Base-by-base conservation (phyloP, 352 stramenopile genomes). In the Pythium utonaiense region DNA sequence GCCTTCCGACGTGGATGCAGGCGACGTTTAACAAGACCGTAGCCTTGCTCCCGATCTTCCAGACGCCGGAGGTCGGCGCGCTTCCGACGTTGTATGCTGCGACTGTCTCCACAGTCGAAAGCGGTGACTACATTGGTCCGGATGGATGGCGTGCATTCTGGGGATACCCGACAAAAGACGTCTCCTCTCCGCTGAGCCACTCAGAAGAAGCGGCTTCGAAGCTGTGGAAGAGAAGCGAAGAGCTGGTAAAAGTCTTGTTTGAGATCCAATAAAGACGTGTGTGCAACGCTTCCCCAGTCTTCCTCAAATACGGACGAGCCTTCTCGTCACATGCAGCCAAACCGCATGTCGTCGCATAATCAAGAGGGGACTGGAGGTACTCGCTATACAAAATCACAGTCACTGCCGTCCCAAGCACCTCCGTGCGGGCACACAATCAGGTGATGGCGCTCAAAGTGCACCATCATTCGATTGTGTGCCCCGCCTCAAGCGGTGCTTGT, bases 1-100 rank as follows among this genome's bases (percentile, higher is more conserved):
- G 45, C 5, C 52, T 67, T 6, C 60, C 60, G 17, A 70, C 42
- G 36, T 72, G 69, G 17, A 47, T 84, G 30, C 70, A 76, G 19
- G 64, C 71, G 34, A 60, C 75, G 6, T 56, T 75, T 21, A 60
- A 72, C 36, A 75, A 66, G 73, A 57, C 83, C 9, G 28, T 84
- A 19, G 73, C 70, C 21, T 61, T 34, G 63, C 34, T 83, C 34
- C 73, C 74, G 19, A 60, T 69, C 36, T 74, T 85, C 36, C 79
- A 88, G 62, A 73, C 65, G 21, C 49, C 65, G 6, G 45, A 71
- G 56, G 70, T 83, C 56, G 77, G 80, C 3, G 68, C 58, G 4
- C 69, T 89, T 14, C 72, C 76, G 6, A 83, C 76, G 55, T 48
- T 89, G 47, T 88, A 80, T 47, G 80, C 74, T 28, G 78, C 76